Evolutionary conservation across 2,329 filamentous ascomycete genomes (phyloP), one percentile per base, ranked within the genome.

Genomic region (Cercospora berteroae): DNA sequence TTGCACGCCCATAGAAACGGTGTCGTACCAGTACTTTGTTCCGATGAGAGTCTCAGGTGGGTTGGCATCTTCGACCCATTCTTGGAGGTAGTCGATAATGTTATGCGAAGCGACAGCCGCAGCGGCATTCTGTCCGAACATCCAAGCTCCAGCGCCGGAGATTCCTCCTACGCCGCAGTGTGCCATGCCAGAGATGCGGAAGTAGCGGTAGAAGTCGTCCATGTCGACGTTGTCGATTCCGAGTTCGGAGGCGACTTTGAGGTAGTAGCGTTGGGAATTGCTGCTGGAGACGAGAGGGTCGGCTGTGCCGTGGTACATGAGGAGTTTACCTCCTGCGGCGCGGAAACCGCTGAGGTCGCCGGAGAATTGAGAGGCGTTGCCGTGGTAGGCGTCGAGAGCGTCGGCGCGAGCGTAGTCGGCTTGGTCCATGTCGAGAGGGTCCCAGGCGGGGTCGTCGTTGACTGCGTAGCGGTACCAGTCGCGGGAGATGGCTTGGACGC

Each of bases 381-480:
- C 79, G 80, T 64, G 81, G 77, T 71, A 80, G 60, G 69, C 80
- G 60, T 83, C 79, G 9, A 76, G 74, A 5, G 71, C 72, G 20
- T 77, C 76, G 2, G 78, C 77, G n/a, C 74, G 70, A 42, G 77
- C 76, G 69, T 80, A 82, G 70, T 85, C 83, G n/a, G 74, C 71
- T 5, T 77, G 68, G 16, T 74, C 77, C 39, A 83, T 73, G 2
- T 73, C 78, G 1, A 74, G 69, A 0, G 81, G 77, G 65, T 82
- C 77, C 80, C 80, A 85, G 67, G 63, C 74, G 16, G 66, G 75
- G 70, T 83, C 76, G 69, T 82, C 81, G 76, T 82, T 82, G 57
- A 86, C 76, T 12, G 77, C 83, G 70, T 83, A 84, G 42, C 77
- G 78, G 76, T 83, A 83, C 83, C 82, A 86, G 72, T 84, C 82